A percentile compares a stretch with the other conserved stretches of the same genome.
phyloP scores from a whole-genome alignment of 306 rosid genomes.

The Herpetospermum pedunculosum region DNA sequence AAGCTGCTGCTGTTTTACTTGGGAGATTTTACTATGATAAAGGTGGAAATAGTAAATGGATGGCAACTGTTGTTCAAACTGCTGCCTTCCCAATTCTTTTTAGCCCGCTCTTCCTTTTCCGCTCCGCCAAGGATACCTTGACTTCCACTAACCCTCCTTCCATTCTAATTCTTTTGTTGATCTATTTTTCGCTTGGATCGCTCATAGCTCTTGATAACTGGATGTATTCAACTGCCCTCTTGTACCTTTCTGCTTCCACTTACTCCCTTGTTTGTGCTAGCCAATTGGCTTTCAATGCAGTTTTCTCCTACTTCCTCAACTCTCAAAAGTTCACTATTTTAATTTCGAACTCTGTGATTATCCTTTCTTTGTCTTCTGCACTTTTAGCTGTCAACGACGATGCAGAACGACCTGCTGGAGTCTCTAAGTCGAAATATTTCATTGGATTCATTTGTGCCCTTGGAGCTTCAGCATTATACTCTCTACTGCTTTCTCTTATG shows the following conservation, averaged over 20 bases:
- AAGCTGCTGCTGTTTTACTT: slow-evolving; percentile 69
- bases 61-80: slow-evolving; percentile 90
- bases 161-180: slow-evolving; percentile 17
- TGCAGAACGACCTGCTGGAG: slow-evolving; percentile 29
- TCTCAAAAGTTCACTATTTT: slow-evolving; percentile 69
- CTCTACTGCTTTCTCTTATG: slow-evolving; percentile 78
- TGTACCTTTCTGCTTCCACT: slow-evolving; percentile 86
- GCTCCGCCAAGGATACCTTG: slow-evolving; percentile 28
- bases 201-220: slow-evolving; percentile 61
- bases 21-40: slow-evolving; percentile 82
- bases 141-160: slow-evolving; percentile 26
- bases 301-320: slow-evolving; percentile 78
- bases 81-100: slow-evolving; percentile 57
- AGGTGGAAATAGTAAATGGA: slow-evolving; percentile 91
- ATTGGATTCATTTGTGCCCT: slow-evolving; percentile 64
- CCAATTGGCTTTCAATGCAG: slow-evolving; percentile 75
- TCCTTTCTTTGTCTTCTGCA: slow-evolving; percentile 56
- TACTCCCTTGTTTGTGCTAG: slow-evolving; percentile 79
- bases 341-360: slow-evolving; percentile 54
- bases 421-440: slow-evolving; percentile 28
- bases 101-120: slow-evolving; percentile 43
- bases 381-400: slow-evolving; percentile 75
- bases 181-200: slow-evolving; percentile 54
- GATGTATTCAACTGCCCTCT: slow-evolving; percentile 71
- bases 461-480: slow-evolving; percentile 74